Percentiles rank a stretch among this genome's conserved stretches.
phyloP scores from a whole-genome alignment of 1,284 basidiomycete genomes.

The Tylopilus sp. region DNA sequence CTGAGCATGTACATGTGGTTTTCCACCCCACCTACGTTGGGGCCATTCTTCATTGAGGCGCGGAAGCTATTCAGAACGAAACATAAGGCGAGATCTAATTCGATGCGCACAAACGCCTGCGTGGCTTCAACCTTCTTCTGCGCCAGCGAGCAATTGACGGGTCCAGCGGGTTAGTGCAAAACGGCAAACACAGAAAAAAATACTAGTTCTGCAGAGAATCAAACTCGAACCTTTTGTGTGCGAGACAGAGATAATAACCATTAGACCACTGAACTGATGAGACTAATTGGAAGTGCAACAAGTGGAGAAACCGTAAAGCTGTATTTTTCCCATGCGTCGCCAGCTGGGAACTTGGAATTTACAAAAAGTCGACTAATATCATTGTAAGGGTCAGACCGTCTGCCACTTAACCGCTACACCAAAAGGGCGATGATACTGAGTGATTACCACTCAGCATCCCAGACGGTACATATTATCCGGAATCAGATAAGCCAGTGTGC shows the following conservation, averaged over 20 bases:
- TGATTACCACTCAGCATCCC: too few relatives aligned
- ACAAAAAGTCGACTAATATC: too few relatives aligned
- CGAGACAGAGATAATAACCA: constrained; percentile 46
- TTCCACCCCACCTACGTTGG: constrained; percentile 84
- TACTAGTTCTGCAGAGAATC: constrained; percentile 42
- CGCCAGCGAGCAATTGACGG: not conserved
- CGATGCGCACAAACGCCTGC: not conserved
- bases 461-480: too few relatives aligned
- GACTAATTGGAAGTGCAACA: too few relatives aligned
- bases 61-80: not conserved
- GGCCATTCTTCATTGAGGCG: constrained; percentile 36
- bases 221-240: constrained; percentile 45
- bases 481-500: too few relatives aligned
- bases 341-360: too few relatives aligned
- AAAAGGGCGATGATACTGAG: too few relatives aligned
- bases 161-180: too few relatives aligned
- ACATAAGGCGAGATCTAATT: not conserved
- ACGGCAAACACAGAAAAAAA: constrained; percentile 6
- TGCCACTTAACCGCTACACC: too few relatives aligned
- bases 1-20: constrained; percentile 89
- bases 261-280: constrained; percentile 37
- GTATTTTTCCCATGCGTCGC: too few relatives aligned
- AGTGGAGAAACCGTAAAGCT: too few relatives aligned
- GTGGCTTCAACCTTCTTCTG: not conserved
- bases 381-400: too few relatives aligned